These are phyloP conservation scores for Ustilago trichophora DNA, from an alignment of 1,284 basidiomycete species.

Conservation along the genomic window DNA sequence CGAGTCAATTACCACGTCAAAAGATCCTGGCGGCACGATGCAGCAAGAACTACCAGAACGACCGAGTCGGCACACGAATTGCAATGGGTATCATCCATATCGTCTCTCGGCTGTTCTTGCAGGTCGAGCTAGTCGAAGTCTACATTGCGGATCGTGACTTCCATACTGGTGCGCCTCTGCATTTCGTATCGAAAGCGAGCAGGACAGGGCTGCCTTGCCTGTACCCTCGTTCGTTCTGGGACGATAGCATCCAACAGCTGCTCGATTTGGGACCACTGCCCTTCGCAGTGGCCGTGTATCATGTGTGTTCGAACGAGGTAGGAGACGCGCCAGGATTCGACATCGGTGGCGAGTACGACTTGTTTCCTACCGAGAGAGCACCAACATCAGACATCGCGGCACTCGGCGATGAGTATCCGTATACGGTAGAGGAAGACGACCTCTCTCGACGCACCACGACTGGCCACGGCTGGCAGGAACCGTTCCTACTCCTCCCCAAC, in stretches of 20 bases:
- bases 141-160: conserved; percentile 31
- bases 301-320: conserved; percentile 28
- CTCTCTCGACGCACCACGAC: conserved; percentile 21
- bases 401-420: conserved; percentile 21
- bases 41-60: conserved; percentile 44
- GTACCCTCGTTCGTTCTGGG: conserved; percentile 38
- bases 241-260: conserved; percentile 8
- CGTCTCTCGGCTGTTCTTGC: conserved; percentile 11
- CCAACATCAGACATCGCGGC: not conserved
- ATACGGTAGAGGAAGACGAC: conserved; percentile 25
- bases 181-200: conserved; percentile 35
- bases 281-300: conserved; percentile 35
- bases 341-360: conserved; percentile 31
- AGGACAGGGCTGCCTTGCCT: conserved; percentile 34
- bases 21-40: conserved; percentile 21
- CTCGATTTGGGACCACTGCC: conserved; percentile 17
- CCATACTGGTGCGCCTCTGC: conserved; percentile 23
- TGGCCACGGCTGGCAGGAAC: conserved; percentile 41
- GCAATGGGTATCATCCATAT: conserved; percentile 16
- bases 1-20: conserved; percentile 17
- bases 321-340: conserved; percentile 37
- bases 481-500: conserved; percentile 26
- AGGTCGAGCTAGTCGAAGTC: conserved; percentile 29
- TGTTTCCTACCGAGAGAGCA: conserved; percentile 5
- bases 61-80: conserved; percentile 18